These are phyloP conservation scores for Nicotiana sylvestris DNA, from an alignment of 257 asterid genomes.

Conservation along the genomic window DNA sequence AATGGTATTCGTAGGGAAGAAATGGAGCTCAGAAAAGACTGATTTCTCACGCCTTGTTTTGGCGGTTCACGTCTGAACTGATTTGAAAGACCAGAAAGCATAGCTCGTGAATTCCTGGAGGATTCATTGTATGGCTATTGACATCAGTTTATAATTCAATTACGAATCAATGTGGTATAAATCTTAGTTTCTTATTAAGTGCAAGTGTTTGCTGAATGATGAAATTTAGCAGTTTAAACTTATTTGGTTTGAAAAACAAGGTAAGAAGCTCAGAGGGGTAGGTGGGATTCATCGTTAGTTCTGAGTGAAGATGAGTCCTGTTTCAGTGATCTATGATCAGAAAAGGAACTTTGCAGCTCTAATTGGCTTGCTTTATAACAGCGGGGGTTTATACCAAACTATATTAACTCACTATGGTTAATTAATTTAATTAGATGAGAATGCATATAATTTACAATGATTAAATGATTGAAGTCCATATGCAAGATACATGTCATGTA, in stretches of 20 bases:
- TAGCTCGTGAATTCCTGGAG: neutral
- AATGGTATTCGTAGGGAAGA: slow-evolving; percentile 56
- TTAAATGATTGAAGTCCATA: too few species aligned
- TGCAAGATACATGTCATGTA: too few species aligned
- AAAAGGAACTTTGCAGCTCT: neutral
- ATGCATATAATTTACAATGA: too few species aligned
- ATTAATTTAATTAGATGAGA: too few species aligned
- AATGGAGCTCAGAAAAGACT: slow-evolving; percentile 70
- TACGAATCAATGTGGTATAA: neutral
- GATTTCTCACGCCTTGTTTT: slow-evolving; percentile 9
- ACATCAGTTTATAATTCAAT: neutral
- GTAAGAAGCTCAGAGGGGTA: neutral
- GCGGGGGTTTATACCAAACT: neutral
- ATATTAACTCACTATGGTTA: too few species aligned
- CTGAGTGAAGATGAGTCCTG: neutral
- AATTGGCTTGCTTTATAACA: neutral
- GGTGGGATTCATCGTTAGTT: neutral
- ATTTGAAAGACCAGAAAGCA: neutral
- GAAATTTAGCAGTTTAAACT: neutral
- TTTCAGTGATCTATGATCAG: neutral
- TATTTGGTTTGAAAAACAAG: neutral
- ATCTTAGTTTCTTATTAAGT: neutral
- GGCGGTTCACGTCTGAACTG: neutral
- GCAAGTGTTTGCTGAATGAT: neutral
- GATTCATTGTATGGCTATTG: neutral